Base-by-base conservation (phyloP, 345 rosid genomes). In the Orychophragmus violaceus region DNA sequence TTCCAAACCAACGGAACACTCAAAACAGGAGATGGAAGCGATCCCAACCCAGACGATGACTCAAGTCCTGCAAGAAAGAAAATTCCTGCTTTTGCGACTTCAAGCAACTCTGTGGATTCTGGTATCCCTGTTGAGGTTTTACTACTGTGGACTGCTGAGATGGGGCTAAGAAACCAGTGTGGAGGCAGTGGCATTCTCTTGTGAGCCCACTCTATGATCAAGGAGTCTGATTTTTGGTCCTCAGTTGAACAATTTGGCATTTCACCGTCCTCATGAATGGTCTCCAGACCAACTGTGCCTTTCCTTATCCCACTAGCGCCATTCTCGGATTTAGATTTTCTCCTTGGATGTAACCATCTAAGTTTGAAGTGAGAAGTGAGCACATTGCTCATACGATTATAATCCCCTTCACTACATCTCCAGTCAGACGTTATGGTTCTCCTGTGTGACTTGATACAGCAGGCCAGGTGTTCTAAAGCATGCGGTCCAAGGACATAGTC, bases 161-260 rank as follows among this genome's bases (percentile, higher is more conserved):
- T 78, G 70, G 98, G 82, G 79, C 94, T 93, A 67, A 93, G 91
- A 78, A 90, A 86, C 97, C 98, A 93, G 68, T 90, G 96, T 66
- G 70, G 57, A 52, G 97, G 91, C 68, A 93, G 85, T 3, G 96
- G 96, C 79, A 88, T 46, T 81, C 89, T 84, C 88, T 90, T 97
- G 69, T 78, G 83, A 46, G 90, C 86, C 96, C 96, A 90, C 76
- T 93, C 94, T 57, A 74, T 52, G 27, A 72, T 27, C 71, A 74
- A 71, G 54, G 78, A 77, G 71, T 59, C 65, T 62, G 55, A 45
- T 49, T 42, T 22, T 62, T 44, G 42, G 71, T 64, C 80, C 65
- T 65, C 78, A 51, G 71, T 72, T 19, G 68, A 53, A 76, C 52
- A 60, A 66, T 70, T 73, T 81, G 84, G 73, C 46, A 76, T 37